These are phyloP conservation scores for Eimeria maxima DNA, from an alignment of 169 alveolate species.

Conservation along the genomic window DNA sequence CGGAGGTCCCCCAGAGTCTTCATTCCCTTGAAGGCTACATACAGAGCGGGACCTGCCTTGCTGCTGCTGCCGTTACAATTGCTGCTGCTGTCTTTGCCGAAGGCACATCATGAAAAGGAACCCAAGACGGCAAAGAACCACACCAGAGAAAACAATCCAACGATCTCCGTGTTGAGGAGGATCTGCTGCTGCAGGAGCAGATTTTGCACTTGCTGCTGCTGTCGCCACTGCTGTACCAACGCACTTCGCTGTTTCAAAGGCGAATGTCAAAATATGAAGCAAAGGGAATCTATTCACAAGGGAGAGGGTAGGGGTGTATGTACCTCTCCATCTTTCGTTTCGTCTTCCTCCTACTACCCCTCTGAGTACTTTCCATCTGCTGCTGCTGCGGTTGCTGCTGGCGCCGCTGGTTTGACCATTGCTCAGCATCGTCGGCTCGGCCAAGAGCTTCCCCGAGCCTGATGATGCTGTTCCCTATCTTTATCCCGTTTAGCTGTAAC, in stretches of 20 bases:
- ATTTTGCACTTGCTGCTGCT: neutral
- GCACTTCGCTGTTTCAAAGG: neutral
- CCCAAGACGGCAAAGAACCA: neutral
- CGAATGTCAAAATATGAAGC: neutral
- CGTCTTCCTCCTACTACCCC: neutral
- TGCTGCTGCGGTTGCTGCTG: conserved; percentile 36
- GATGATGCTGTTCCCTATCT: conserved; percentile 71
- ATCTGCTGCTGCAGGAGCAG: conserved; percentile 12
- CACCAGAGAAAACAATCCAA: neutral
- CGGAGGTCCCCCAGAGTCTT: neutral
- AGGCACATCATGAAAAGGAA: neutral
- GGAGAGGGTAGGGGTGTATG: conserved; percentile 62
- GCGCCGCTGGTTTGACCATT: neutral
- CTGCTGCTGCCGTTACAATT: neutral
- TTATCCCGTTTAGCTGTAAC: conserved; percentile 75
- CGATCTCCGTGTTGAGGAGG: neutral
- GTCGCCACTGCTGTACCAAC: neutral
- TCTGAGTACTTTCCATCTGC: neutral
- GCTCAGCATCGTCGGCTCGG: neutral
- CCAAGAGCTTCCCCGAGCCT: conserved; percentile 80
- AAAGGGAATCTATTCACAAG: conserved; percentile 28
- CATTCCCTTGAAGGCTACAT: too few species aligned
- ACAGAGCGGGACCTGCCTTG: neutral
- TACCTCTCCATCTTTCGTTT: conserved; percentile 12
- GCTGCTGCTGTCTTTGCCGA: neutral